Base-by-base conservation (phyloP, 305 asterid genomes). In the Fraxinus latifolia region DNA sequence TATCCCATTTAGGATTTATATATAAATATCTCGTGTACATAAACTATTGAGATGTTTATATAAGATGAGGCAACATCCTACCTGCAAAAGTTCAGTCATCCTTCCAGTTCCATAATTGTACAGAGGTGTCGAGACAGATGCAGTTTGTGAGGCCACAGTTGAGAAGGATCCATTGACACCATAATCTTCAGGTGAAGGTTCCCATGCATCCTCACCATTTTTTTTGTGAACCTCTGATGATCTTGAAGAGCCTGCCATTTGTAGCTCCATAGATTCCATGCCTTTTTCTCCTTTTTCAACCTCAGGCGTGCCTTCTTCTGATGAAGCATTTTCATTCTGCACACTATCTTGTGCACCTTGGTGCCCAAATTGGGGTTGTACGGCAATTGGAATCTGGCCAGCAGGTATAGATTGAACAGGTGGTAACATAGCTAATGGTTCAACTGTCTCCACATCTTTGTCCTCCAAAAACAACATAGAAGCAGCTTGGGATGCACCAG, bases 71-170 rank as follows among this genome's bases (percentile, higher is more conserved):
- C 76, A 42, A 75, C 33, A 31, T 73, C 67, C 82, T 80, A 96
- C 98, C 97, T 92, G 95, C 81, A 96, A 88, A 77, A 96, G 98
- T 89, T 94, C 97, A 23, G 95, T 92, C 98, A 94, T 93, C 74
- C 93, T 92, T 80, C 99, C 98, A 23, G 92, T 68, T 47, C 92
- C 93, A 75, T 81, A 91, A 78, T 39, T 86, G 90, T 87, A 88
- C 82, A 85, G 81, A 14, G 93, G 89, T 76, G 85, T 88, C 5
- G 90, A 29, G 47, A 83, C 83, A 21, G 93, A 78, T 21, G 89
- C 85, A 85, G 83, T 44, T 71, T 82, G 88, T 50, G 67, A 42
- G 4, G 93, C 77, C 81, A 88, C 86, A 14, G 86, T 79, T 3
- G 88, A 68, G 70, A 83, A 81, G 21, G 65, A 53, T 53, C 81